Conservation (phyloP, 78 protist genomes). For the Cyanophora paradoxa region DNA sequence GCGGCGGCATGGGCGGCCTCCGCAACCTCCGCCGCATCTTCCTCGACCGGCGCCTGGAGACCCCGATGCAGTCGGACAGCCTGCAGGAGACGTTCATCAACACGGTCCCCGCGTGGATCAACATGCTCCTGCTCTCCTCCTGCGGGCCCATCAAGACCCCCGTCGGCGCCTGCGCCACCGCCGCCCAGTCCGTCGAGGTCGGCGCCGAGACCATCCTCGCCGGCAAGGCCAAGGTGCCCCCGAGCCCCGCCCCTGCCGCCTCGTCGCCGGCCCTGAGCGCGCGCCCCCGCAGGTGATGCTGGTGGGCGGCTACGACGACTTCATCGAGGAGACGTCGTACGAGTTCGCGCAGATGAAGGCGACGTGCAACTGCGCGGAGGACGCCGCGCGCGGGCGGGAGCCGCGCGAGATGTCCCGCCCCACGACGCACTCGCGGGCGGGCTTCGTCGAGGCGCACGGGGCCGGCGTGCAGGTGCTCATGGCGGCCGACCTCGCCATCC, state of each 20-base stretch:
- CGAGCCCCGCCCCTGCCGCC: too few species aligned
- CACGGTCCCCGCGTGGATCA: conserved; percentile 63
- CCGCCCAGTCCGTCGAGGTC: conserved; percentile 57
- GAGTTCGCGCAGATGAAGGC: conserved; percentile 63
- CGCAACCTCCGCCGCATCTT: conserved; percentile 2
- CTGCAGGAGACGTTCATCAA: conserved; percentile 58
- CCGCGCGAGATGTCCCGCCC: conserved; percentile 56
- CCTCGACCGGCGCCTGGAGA: conserved; percentile 36
- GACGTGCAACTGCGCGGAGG: conserved; percentile 27
- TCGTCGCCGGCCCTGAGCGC: too few species aligned
- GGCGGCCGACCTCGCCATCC: conserved; percentile 41
- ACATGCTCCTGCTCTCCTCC: conserved; percentile 49
- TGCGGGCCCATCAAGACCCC: conserved; percentile 69
- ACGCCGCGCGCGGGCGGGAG: conserved; percentile 24
- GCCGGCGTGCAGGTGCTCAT: too few species aligned
- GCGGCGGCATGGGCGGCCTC: conserved; percentile 65
- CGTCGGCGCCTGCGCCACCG: conserved; percentile 74
- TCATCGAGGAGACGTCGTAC: conserved; percentile 17
- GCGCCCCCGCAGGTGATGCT: conserved; percentile 1
- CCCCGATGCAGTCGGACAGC: conserved; percentile 5
- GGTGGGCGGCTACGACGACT: conserved; percentile 59
- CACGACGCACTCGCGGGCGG: conserved; percentile 37
- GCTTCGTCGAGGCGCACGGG: conserved; percentile 60
- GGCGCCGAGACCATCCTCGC: conserved; percentile 38
- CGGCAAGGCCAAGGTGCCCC: conserved; percentile 66